Conservation (phyloP, 108 stramenopile species). For the Pseudonitzschia delicatissima region DNA sequence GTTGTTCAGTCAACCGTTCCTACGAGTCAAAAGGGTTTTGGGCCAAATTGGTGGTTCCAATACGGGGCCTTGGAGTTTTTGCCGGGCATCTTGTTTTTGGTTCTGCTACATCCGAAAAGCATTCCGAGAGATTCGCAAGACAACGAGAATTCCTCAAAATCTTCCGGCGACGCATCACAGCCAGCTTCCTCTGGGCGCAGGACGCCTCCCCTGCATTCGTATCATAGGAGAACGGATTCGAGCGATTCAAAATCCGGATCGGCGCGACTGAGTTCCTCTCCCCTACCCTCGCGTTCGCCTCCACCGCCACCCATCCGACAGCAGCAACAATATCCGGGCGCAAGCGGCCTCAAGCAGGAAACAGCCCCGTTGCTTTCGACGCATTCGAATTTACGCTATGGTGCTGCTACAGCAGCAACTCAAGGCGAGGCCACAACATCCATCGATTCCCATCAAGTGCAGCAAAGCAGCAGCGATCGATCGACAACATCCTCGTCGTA, state of each 20-base stretch:
- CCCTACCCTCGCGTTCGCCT: neutral
- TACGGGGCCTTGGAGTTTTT: slow-evolving; percentile 48
- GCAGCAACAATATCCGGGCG: too few relatives aligned
- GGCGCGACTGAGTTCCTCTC: too few relatives aligned
- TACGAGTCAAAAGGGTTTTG: slow-evolving; percentile 8
- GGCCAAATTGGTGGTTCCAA: slow-evolving; percentile 41
- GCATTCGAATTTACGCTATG: too few relatives aligned
- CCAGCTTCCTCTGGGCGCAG: neutral
- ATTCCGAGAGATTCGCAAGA: neutral
- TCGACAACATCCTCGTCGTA: too few relatives aligned
- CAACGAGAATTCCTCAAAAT: neutral
- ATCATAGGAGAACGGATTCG: neutral
- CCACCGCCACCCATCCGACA: too few relatives aligned
- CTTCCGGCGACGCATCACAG: neutral
- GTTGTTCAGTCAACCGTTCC: slow-evolving; percentile 18
- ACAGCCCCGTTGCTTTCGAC: too few relatives aligned
- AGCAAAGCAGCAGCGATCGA: too few relatives aligned
- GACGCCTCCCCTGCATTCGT: neutral
- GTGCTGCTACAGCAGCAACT: too few relatives aligned
- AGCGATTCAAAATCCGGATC: neutral
- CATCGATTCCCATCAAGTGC: too few relatives aligned
- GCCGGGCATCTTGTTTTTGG: slow-evolving; percentile 35
- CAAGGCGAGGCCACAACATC: too few relatives aligned
- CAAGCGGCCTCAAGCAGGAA: too few relatives aligned
- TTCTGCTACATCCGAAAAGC: slow-evolving; percentile 42